phyloP scores from a whole-genome alignment of 768 basidiomycete species.

The Thelephora ganbajun region DNA sequence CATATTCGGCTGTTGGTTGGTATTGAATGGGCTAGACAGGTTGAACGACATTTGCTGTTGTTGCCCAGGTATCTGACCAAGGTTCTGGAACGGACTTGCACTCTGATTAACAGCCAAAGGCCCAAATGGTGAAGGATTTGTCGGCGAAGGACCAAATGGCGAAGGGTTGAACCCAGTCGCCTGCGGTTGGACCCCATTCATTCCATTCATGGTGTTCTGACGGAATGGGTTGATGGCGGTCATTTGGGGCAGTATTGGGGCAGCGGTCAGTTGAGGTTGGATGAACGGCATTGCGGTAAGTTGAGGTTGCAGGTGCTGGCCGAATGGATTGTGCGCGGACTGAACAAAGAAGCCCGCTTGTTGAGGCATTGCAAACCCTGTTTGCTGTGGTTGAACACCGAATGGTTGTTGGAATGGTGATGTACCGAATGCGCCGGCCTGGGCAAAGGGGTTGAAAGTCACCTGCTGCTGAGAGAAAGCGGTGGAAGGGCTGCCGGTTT shows the following conservation, averaged over 20 bases:
- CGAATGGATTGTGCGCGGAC: conserved; percentile 31
- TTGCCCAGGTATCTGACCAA: conserved; percentile 3
- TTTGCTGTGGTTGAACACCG: conserved; percentile 24
- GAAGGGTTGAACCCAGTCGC: conserved; percentile 9
- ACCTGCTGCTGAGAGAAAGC: conserved; percentile 45
- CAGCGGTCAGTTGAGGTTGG: conserved; percentile 35
- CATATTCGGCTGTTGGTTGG: conserved; percentile 6
- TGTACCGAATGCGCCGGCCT: conserved; percentile 27
- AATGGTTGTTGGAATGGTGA: conserved; percentile 6
- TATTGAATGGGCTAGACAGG: background rate
- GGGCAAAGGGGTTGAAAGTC: conserved; percentile 66
- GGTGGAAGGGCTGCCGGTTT: conserved; percentile 37
- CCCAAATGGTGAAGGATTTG: no score
- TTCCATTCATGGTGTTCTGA: conserved; percentile 26
- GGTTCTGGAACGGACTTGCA: conserved; percentile 8
- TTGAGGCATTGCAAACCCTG: conserved; percentile 41
- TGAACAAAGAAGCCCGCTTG: conserved; percentile 23
- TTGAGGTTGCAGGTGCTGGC: conserved; percentile 22
- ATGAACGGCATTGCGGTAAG: conserved; percentile 24
- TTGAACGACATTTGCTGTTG: conserved; percentile 9
- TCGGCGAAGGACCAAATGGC: background rate
- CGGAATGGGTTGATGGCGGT: conserved; percentile 35
- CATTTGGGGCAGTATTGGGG: conserved; percentile 32
- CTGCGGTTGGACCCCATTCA: conserved; percentile 17
- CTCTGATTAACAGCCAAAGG: background rate